Conservation (phyloP, 2,329 filamentous ascomycete species). For the Lasiodiplodia citricola region DNA sequence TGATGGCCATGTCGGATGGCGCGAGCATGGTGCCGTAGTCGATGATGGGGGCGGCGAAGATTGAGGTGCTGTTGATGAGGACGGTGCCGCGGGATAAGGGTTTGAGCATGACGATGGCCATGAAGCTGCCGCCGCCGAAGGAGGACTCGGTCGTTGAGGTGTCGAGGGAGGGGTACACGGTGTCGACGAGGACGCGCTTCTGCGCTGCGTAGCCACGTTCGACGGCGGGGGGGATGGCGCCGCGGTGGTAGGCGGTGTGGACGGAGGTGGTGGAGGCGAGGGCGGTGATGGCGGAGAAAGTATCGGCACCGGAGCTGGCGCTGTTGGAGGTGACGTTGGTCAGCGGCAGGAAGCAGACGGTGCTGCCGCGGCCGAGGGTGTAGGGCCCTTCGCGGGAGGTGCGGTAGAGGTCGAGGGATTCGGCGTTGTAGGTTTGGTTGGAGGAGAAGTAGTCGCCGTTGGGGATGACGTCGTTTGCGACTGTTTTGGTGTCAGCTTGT, state of each 20-base stretch:
- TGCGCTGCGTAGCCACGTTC: background rate
- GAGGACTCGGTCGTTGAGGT: background rate
- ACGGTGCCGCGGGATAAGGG: conserved; percentile 36
- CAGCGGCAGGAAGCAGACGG: conserved; percentile 4
- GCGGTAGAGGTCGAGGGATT: background rate
- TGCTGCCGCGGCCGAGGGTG: background rate
- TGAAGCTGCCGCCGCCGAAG: background rate
- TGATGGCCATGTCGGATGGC: conserved; percentile 33
- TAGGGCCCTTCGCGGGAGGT: conserved; percentile 13
- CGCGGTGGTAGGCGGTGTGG: background rate
- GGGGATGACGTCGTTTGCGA: conserved; percentile 28
- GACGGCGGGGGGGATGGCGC: background rate
- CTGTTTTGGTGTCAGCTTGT: background rate
- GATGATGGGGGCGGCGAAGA: background rate
- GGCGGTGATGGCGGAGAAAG: background rate
- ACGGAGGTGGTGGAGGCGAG: background rate
- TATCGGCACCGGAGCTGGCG: background rate
- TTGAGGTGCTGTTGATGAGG: conserved; percentile 29
- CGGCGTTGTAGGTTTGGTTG: conserved; percentile 49
- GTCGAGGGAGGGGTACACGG: background rate
- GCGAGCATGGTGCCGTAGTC: conserved; percentile 32
- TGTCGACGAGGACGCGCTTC: background rate
- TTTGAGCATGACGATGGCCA: conserved; percentile 21
- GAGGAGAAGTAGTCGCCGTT: conserved; percentile 42
- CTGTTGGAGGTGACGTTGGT: background rate